Percentiles rank a stretch among this genome's conserved stretches.
Evolutionary conservation across 768 basidiomycete genomes (phyloP).

Genomic region (Amanita inopinata): DNA sequence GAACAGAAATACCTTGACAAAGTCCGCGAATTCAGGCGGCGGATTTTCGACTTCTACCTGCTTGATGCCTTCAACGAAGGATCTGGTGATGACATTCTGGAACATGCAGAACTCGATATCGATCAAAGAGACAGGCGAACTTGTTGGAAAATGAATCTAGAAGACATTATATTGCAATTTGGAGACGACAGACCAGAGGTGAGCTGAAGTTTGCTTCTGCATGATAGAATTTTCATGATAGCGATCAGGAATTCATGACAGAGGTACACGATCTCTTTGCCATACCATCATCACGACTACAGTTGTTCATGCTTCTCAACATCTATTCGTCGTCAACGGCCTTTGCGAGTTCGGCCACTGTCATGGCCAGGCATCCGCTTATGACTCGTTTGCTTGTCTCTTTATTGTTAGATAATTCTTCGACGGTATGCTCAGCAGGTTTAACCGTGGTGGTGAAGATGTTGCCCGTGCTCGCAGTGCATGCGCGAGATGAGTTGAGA

Average conservation of each 20-base stretch:
- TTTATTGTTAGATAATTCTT: conserved; percentile 65
- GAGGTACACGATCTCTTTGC: conserved; percentile 58
- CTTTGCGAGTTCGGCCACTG: conserved; percentile 38
- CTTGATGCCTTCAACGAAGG: conserved; percentile 70
- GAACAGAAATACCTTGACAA: conserved; percentile 34
- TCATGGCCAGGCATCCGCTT: conserved; percentile 52
- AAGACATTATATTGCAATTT: conserved; percentile 61
- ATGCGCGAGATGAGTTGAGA: conserved; percentile 47
- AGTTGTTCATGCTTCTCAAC: conserved; percentile 60
- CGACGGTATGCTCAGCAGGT: conserved; percentile 56
- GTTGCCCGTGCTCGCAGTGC: conserved; percentile 65
- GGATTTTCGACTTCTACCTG: conserved; percentile 66
- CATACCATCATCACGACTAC: conserved; percentile 52
- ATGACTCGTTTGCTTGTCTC: conserved; percentile 58
- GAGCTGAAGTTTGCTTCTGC: conserved; percentile 16
- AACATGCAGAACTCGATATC: conserved; percentile 60
- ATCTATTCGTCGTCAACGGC: conserved; percentile 44
- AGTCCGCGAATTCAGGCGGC: conserved; percentile 55
- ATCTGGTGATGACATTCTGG: conserved; percentile 63
- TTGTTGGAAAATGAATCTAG: conserved; percentile 72
- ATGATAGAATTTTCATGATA: conserved; percentile 5
- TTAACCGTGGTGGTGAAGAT: conserved; percentile 59
- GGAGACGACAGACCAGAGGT: conserved; percentile 59
- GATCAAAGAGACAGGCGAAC: conserved; percentile 49
- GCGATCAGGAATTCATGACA: conserved; percentile 53